These are phyloP conservation scores for Sanghuangporus sanghuang DNA, from an alignment of 1,284 basidiomycete species.

Conservation along the genomic window DNA sequence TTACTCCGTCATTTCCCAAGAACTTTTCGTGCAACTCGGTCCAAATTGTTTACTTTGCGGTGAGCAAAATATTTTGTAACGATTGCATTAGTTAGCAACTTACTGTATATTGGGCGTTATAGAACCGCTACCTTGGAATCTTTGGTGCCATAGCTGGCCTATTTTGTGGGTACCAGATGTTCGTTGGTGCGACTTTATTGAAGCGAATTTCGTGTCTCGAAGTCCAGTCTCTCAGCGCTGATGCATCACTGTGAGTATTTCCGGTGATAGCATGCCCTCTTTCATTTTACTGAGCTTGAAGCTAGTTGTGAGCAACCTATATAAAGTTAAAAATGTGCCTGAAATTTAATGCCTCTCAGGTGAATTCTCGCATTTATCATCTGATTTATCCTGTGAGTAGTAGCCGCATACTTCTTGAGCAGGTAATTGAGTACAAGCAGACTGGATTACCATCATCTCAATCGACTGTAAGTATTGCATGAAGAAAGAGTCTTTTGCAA, in stretches of 20 bases:
- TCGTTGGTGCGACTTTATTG: background rate
- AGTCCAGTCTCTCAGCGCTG: background rate
- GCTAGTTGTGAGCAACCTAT: background rate
- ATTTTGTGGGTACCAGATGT: background rate
- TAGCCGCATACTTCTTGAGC: background rate
- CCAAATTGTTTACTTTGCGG: background rate
- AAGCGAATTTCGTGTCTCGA: background rate
- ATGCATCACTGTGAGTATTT: background rate
- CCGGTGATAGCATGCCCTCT: background rate
- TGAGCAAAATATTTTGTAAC: background rate
- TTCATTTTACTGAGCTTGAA: background rate
- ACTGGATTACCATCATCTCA: background rate
- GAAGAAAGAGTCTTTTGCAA: background rate
- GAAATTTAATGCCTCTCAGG: background rate
- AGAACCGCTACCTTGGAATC: slow-evolving; percentile 8
- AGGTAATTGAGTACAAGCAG: background rate
- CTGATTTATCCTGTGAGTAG: background rate
- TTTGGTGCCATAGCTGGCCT: background rate
- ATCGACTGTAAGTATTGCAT: background rate
- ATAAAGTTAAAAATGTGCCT: background rate
- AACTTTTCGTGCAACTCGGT: background rate
- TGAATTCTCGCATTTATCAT: background rate
- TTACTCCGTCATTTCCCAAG: background rate
- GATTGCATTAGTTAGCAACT: background rate
- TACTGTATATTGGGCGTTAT: background rate